These are phyloP conservation scores for Pythium insidiosum DNA, from an alignment of 352 stramenopile species.

Conservation along the genomic window DNA sequence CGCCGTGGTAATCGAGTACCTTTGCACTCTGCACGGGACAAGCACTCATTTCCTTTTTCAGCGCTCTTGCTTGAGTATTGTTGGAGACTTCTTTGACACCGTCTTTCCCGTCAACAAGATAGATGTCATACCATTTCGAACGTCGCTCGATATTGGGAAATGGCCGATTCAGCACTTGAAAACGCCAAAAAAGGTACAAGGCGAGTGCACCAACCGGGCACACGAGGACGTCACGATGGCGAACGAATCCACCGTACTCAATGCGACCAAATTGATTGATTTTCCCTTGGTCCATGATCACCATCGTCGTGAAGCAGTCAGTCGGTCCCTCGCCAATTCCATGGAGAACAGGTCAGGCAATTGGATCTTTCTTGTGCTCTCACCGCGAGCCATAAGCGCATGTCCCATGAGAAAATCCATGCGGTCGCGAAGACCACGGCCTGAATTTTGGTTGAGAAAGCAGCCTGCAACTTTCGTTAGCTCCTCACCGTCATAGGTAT, in stretches of 20 bases:
- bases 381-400: background rate
- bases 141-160: background rate
- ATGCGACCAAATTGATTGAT: background rate
- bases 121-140: background rate
- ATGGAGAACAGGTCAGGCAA: background rate
- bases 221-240: background rate
- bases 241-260: background rate
- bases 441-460: too few relatives aligned
- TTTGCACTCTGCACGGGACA: background rate
- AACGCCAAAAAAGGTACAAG: background rate
- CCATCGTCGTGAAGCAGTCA: background rate
- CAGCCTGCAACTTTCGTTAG: too few relatives aligned
- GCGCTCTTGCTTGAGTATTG: background rate
- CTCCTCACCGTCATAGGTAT: too few relatives aligned
- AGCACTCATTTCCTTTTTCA: background rate
- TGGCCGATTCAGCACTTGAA: too few relatives aligned
- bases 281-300: background rate
- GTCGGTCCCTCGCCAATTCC: background rate
- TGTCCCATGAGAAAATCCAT: background rate
- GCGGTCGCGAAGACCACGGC: background rate
- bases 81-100: background rate
- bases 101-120: background rate
- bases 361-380: background rate
- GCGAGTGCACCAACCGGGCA: background rate
- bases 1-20: background rate